phyloP scores from a whole-genome alignment of 1,139 yeast genomes.

The Candida frijolesensis region DNA sequence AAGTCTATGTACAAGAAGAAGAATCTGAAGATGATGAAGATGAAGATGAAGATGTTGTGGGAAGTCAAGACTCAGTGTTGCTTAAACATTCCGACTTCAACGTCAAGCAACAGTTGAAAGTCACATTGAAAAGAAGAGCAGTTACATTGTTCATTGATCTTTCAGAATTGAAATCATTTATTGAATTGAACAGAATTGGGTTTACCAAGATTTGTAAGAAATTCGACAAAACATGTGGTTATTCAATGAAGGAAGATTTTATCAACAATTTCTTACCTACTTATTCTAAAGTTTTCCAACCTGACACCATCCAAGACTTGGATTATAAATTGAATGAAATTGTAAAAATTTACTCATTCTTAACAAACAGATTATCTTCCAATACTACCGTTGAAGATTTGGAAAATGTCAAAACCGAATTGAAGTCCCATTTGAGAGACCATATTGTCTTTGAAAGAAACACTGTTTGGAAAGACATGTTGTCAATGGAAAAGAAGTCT shows the following conservation, averaged over 20 bases:
- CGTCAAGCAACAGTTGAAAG: conserved; percentile 53
- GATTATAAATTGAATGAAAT: conserved; percentile 50
- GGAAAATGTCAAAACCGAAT: conserved; percentile 62
- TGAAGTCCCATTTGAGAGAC: conserved; percentile 78
- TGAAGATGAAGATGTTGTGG: conserved; percentile 42
- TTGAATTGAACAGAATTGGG: conserved; percentile 84
- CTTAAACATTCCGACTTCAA: conserved; percentile 50
- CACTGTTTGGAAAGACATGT: conserved; percentile 96
- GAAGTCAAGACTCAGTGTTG: conserved; percentile 40
- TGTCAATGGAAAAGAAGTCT: conserved; percentile 73
- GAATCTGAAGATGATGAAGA: conserved; percentile 45
- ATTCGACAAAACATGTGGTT: conserved; percentile 79
- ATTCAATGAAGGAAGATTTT: conserved; percentile 57
- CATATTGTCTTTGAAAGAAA: conserved; percentile 96
- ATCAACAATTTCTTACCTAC: conserved; percentile 46
- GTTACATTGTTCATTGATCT: conserved; percentile 69
- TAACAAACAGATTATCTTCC: conserved; percentile 34
- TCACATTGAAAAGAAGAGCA: conserved; percentile 69
- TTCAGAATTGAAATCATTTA: conserved; percentile 80
- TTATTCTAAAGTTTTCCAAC: conserved; percentile 48
- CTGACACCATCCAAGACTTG: conserved; percentile 42
- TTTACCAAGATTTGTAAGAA: conserved; percentile 87
- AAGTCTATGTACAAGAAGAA: conserved; percentile 22
- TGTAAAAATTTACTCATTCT: conserved; percentile 49
- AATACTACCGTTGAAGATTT: conserved; percentile 35